phyloP scores from a whole-genome alignment of 2,329 filamentous ascomycete species.

The Fusarium lateritium region DNA sequence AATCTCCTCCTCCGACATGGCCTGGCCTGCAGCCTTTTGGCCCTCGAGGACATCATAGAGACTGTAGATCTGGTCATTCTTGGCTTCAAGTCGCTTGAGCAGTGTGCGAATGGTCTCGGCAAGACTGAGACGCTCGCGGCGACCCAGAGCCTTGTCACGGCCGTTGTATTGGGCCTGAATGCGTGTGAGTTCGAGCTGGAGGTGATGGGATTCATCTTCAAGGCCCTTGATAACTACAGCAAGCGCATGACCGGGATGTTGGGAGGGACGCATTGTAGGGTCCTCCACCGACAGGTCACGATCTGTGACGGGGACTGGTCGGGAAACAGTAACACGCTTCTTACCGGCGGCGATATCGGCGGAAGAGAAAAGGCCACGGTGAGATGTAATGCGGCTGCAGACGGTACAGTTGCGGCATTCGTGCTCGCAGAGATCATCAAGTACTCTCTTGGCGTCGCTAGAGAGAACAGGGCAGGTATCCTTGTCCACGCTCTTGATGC shows the following conservation, averaged over 20 bases:
- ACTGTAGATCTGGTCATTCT: constrained; percentile 85
- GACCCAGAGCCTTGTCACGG: constrained; percentile 76
- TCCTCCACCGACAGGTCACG: constrained; percentile 66
- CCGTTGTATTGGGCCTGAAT: constrained; percentile 75
- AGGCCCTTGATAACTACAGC: constrained; percentile 87
- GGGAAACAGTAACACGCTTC: constrained; percentile 73
- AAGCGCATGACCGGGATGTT: constrained; percentile 79
- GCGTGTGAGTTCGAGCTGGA: constrained; percentile 77
- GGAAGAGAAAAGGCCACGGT: constrained; percentile 57
- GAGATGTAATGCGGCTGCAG: constrained; percentile 67
- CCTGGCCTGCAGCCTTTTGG: constrained; percentile 76
- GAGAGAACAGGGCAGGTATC: constrained; percentile 64
- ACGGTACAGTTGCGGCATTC: constrained; percentile 70
- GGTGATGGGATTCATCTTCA: constrained; percentile 83
- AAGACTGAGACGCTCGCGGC: constrained; percentile 73
- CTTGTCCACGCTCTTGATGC: constrained; percentile 46
- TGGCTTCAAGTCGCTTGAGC: constrained; percentile 76
- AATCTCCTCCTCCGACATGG: constrained; percentile 74
- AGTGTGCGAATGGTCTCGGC: constrained; percentile 73
- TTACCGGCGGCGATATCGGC: constrained; percentile 61
- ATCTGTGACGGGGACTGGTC: constrained; percentile 77
- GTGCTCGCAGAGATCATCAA: constrained; percentile 69
- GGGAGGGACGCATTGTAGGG: constrained; percentile 74
- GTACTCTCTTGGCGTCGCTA: constrained; percentile 65
- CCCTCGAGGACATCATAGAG: constrained; percentile 88